Conservation (phyloP, 1,284 basidiomycete species). For the Microbotryomycetes sp. region DNA sequence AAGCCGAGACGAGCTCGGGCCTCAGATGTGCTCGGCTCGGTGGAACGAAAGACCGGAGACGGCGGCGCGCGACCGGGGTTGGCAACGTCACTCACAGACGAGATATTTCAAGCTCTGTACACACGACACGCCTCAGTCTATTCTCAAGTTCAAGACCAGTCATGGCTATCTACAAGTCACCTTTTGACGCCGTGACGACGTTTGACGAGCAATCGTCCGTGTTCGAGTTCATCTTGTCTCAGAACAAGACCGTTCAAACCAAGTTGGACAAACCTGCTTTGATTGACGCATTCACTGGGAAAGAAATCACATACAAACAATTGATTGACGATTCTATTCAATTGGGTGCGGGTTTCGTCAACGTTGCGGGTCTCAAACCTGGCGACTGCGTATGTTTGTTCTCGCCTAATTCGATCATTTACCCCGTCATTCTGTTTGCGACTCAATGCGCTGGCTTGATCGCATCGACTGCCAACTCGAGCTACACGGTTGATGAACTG, state of each 20-base stretch:
- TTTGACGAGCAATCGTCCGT: constrained; percentile 5
- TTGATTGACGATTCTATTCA: constrained; percentile 10
- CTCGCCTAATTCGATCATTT: constrained; percentile 22
- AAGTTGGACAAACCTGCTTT: constrained; percentile 12
- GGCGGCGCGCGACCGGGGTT: no score
- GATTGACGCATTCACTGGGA: constrained; percentile 22
- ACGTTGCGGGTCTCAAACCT: constrained; percentile 8
- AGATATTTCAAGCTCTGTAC: no score
- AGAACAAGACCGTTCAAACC: constrained; percentile 1
- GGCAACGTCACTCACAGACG: no score
- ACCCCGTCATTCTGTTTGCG: constrained; percentile 22
- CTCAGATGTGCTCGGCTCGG: no score
- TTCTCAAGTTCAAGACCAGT: neutral
- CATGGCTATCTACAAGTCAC: constrained; percentile 26
- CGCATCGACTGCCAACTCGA: constrained; percentile 30
- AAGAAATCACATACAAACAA: constrained; percentile 16
- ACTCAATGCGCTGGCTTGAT: constrained; percentile 22
- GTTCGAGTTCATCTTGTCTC: constrained; percentile 19
- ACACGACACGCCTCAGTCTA: neutral
- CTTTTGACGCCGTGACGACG: constrained; percentile 9
- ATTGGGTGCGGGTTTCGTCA: constrained; percentile 14
- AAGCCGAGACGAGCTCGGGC: no score
- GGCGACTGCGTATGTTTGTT: constrained; percentile 24
- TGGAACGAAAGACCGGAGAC: no score
- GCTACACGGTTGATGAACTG: constrained; percentile 25